These are phyloP conservation scores for Pelomyxa schiedti DNA, from an alignment of 78 protist species.

Conservation along the genomic window DNA sequence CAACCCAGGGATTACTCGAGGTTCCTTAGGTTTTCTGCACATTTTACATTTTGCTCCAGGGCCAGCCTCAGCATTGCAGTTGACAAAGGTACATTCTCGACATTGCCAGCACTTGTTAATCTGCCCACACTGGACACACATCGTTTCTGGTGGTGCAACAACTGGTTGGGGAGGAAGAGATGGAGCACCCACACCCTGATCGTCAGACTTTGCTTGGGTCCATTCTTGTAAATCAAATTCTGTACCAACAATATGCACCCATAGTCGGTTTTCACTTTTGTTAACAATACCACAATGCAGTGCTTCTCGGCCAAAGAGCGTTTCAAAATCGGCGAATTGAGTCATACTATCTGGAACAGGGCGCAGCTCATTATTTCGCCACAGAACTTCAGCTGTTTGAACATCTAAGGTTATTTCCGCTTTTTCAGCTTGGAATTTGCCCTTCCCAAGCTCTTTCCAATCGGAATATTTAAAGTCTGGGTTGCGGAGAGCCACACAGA, in stretches of 20 bases:
- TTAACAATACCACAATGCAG: slow-evolving; percentile 20
- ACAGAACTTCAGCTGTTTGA: slow-evolving; percentile 9
- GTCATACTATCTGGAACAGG: slow-evolving; percentile 20
- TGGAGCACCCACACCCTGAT: slow-evolving; percentile 4
- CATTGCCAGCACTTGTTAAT: too few relatives aligned
- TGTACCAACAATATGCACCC: slow-evolving; percentile 31
- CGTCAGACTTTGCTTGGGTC: not conserved
- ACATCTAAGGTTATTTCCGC: slow-evolving; percentile 3
- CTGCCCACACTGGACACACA: too few relatives aligned
- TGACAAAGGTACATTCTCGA: too few relatives aligned
- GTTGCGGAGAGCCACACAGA: not conserved
- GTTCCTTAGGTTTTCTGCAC: too few relatives aligned
- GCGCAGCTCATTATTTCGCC: slow-evolving; percentile 8
- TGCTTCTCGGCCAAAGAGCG: not conserved
- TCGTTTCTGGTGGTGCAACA: too few relatives aligned
- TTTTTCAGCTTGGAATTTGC: not conserved
- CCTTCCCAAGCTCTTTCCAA: not conserved
- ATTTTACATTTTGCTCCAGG: too few relatives aligned
- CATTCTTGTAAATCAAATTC: slow-evolving; percentile 18
- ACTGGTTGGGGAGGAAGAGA: too few relatives aligned
- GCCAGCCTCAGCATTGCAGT: too few relatives aligned
- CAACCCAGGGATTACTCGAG: too few relatives aligned
- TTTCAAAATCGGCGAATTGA: slow-evolving; percentile 1
- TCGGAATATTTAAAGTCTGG: not conserved
- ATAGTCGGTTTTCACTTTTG: not conserved